Conservation (phyloP, 306 rosid genomes). For the Prunus mongolica region DNA sequence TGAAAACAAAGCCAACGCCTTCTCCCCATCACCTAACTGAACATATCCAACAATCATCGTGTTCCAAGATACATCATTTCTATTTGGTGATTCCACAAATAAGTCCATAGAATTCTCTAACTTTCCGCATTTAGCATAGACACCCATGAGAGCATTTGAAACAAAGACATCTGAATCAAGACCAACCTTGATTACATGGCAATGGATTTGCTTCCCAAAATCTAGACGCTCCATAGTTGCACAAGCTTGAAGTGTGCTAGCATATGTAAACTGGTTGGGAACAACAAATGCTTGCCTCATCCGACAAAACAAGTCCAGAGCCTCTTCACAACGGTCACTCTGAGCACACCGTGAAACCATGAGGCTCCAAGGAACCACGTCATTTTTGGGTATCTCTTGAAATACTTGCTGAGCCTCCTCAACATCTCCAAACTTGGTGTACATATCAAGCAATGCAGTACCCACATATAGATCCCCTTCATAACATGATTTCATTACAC, state of each 20-base stretch:
- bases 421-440: conserved; percentile 30
- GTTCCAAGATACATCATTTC: conserved; percentile 49
- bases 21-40: conserved; percentile 43
- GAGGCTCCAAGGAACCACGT: conserved; percentile 54
- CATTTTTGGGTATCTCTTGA: conserved; percentile 37
- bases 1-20: conserved; percentile 35
- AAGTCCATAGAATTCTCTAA: conserved; percentile 36
- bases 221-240: conserved; percentile 28
- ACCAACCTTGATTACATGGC: conserved; percentile 36
- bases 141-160: conserved; percentile 49
- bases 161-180: conserved; percentile 38
- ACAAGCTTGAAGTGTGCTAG: conserved; percentile 49
- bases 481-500: conserved; percentile 34
- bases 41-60: conserved; percentile 46
- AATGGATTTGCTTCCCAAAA: conserved; percentile 41
- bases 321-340: conserved; percentile 39
- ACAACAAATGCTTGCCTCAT: conserved; percentile 43
- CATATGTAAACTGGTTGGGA: conserved; percentile 44
- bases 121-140: conserved; percentile 45
- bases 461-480: conserved; percentile 43
- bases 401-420: conserved; percentile 32
- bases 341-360: conserved; percentile 48
- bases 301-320: conserved; percentile 35
- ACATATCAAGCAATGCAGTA: conserved; percentile 45
- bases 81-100: conserved; percentile 27